Evolutionary conservation across 345 rosid species (phyloP).

Genomic region (Eucalyptus grandis): DNA sequence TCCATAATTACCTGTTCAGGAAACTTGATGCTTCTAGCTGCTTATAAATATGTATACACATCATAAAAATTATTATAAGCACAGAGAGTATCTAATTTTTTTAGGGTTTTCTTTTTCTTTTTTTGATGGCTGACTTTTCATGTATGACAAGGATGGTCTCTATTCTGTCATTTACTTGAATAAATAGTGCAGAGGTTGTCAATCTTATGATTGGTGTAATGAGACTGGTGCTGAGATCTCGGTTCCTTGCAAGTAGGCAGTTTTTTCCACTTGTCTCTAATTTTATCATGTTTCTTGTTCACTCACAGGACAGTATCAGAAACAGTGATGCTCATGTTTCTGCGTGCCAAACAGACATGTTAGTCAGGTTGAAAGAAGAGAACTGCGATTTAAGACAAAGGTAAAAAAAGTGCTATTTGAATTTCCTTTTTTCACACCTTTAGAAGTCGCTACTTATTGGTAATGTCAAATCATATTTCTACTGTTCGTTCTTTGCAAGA

Average conservation of each 20-base stretch:
- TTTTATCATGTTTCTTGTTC: background rate
- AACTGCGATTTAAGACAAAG: slow-evolving; percentile 1
- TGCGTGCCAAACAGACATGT: background rate
- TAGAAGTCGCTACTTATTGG: background rate
- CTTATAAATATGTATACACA: background rate
- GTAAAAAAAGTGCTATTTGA: background rate
- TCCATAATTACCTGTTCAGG: background rate
- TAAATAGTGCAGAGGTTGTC: background rate
- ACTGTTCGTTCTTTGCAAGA: background rate
- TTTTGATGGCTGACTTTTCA: background rate
- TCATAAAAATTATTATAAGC: background rate
- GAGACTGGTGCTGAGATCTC: background rate
- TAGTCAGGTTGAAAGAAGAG: slow-evolving; percentile 1
- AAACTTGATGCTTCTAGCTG: background rate
- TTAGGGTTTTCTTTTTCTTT: background rate
- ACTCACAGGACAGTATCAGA: background rate
- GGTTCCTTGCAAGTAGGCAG: background rate
- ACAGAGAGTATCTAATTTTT: background rate
- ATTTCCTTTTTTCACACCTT: background rate
- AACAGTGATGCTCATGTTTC: background rate
- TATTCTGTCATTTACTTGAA: background rate
- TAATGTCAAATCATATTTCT: background rate
- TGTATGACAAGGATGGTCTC: background rate
- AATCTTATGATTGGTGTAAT: background rate
- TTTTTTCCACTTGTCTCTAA: background rate